Percentiles rank a stretch among this genome's conserved stretches.
Conservation (phyloP, 2,329 filamentous ascomycete species). For the Colletotrichum tofieldiae region DNA sequence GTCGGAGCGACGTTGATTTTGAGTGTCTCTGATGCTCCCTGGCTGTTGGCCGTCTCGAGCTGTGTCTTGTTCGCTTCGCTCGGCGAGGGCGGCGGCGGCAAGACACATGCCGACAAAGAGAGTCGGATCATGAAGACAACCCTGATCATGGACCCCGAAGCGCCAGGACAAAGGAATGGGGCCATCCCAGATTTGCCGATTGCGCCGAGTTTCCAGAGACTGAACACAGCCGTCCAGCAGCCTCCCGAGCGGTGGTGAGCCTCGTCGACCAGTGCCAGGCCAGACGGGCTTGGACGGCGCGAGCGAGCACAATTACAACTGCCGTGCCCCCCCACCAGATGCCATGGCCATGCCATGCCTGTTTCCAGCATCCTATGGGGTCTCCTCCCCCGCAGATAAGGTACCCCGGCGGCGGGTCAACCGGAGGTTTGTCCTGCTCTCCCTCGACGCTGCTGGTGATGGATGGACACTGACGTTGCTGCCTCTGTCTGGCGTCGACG, state of each 20-base stretch:
- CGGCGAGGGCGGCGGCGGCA: slow-evolving; percentile 9
- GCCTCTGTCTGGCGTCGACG: background rate
- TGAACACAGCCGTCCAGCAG: background rate
- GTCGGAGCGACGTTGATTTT: slow-evolving; percentile 18
- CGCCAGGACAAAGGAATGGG: background rate
- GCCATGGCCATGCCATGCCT: slow-evolving; percentile 32
- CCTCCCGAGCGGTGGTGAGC: background rate
- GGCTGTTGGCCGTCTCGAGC: background rate
- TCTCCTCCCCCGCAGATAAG: slow-evolving; percentile 35
- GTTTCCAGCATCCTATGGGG: slow-evolving; percentile 19
- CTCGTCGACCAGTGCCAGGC: background rate
- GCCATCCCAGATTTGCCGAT: background rate
- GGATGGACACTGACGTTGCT: background rate
- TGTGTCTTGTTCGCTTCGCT: background rate
- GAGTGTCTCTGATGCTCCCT: slow-evolving; percentile 17
- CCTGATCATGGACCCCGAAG: background rate
- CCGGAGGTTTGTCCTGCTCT: background rate
- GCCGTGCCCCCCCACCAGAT: slow-evolving; percentile 36
- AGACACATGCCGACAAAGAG: slow-evolving; percentile 16
- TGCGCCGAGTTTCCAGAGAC: background rate
- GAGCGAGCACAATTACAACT: slow-evolving; percentile 27
- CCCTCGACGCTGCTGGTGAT: too few species aligned
- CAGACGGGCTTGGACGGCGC: background rate
- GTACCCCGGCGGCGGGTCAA: slow-evolving; percentile 20
- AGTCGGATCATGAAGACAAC: background rate